A percentile compares a stretch with the other conserved stretches of the same genome.
These are phyloP conservation scores for Phytopythium delawarense DNA, from an alignment of 352 stramenopile genomes.

Conservation along the genomic window DNA sequence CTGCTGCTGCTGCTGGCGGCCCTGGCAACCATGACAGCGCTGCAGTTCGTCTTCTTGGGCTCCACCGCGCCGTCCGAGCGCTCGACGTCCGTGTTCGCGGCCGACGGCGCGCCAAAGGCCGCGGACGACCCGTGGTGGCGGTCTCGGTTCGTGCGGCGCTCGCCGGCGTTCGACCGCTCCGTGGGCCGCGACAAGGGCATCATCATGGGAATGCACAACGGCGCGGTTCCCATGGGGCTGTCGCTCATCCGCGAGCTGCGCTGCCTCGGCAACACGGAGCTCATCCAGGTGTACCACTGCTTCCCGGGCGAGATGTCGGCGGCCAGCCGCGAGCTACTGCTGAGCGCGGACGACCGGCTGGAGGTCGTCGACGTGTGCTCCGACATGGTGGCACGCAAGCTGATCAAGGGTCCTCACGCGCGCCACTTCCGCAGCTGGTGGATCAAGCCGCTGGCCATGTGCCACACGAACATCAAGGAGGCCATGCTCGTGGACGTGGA, in stretches of 20 bases:
- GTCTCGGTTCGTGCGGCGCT: conserved; percentile 2
- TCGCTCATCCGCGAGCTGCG: conserved; percentile 25
- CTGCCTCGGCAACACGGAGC: conserved; percentile 25
- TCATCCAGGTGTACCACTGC: conserved; percentile 9
- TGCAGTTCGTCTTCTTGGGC: not conserved
- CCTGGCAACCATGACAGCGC: not conserved
- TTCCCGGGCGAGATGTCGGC: conserved; percentile 26
- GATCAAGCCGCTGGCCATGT: conserved; percentile 34
- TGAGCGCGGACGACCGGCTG: conserved; percentile 12
- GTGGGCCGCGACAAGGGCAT: conserved; percentile 20
- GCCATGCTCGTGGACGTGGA: conserved; percentile 45
- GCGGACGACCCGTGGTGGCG: not conserved
- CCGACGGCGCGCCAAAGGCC: not conserved
- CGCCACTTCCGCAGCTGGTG: conserved; percentile 31
- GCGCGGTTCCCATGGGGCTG: conserved; percentile 19
- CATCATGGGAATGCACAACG: conserved; percentile 30
- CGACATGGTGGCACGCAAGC: conserved; percentile 16
- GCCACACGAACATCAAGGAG: conserved; percentile 26
- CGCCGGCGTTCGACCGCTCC: conserved; percentile 14
- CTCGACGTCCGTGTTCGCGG: not conserved
- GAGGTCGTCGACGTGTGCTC: conserved; percentile 35
- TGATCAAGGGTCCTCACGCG: conserved; percentile 14
- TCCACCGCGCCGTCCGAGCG: not conserved
- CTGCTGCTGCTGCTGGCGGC: not conserved
- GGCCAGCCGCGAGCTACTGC: conserved; percentile 6